Evolutionary conservation across 305 asterid species (phyloP).

Genomic region (Caryopteris hybrid): DNA sequence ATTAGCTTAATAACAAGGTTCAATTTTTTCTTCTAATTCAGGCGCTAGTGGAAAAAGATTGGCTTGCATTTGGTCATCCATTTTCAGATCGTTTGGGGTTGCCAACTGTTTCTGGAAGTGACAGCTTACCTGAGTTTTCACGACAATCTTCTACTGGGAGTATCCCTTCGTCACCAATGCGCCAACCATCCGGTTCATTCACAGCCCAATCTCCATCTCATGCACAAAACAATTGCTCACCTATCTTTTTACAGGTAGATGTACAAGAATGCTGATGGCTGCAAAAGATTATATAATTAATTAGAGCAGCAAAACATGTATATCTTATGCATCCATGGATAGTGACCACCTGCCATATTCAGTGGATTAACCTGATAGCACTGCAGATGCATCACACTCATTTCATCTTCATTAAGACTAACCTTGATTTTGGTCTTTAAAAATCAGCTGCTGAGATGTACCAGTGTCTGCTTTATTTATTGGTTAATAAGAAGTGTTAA

Average conservation of each 20-base stretch:
- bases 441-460: constrained; percentile 4
- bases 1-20: constrained; percentile 14
- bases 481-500: constrained; percentile 3
- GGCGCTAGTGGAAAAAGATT: constrained; percentile 96
- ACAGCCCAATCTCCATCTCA: constrained; percentile 66
- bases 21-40: constrained; percentile 28
- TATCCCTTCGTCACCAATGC: constrained; percentile 65
- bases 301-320: constrained; percentile 4
- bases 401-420: background rate
- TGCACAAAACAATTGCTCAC: constrained; percentile 79
- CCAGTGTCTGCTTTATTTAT: background rate
- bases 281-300: background rate
- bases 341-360: background rate
- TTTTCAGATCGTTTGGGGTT: constrained; percentile 91
- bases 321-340: constrained; percentile 2
- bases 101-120: constrained; percentile 75
- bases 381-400: background rate
- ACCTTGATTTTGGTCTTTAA: background rate
- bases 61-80: constrained; percentile 99
- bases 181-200: constrained; percentile 62
- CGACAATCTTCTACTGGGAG: constrained; percentile 80
- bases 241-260: constrained; percentile 91
- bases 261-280: background rate
- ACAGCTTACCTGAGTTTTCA: constrained; percentile 61
- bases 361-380: background rate